Percentiles rank a stretch among this genome's conserved stretches.
These are phyloP conservation scores for Xylaria sp. DNA, from an alignment of 2,329 filamentous ascomycete genomes.

Conservation along the genomic window DNA sequence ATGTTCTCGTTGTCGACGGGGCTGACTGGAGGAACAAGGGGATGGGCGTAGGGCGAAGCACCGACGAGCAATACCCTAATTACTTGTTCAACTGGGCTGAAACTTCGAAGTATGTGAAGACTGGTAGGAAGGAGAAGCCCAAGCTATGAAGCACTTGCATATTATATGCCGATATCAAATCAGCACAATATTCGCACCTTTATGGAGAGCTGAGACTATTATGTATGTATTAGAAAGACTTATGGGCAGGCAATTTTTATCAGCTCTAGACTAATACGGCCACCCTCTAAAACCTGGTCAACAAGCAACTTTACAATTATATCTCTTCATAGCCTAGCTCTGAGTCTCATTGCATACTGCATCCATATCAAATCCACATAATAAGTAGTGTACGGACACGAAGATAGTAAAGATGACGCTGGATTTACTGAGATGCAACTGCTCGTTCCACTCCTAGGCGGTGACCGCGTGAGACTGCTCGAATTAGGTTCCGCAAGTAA, in stretches of 20 bases:
- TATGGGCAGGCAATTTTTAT: background rate
- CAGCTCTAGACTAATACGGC: background rate
- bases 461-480: too few relatives aligned
- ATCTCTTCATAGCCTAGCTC: background rate
- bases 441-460: too few relatives aligned
- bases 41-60: slow-evolving; percentile 59
- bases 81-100: slow-evolving; percentile 56
- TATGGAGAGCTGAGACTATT: background rate
- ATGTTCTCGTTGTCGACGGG: slow-evolving; percentile 79
- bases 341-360: background rate
- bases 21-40: slow-evolving; percentile 66
- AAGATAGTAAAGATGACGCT: too few relatives aligned
- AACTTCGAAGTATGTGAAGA: slow-evolving; percentile 55
- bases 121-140: slow-evolving; percentile 52
- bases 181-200: background rate
- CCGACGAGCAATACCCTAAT: slow-evolving; percentile 63
- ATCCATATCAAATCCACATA: too few relatives aligned
- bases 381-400: too few relatives aligned
- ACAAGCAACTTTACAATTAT: background rate
- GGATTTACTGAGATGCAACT: too few relatives aligned
- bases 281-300: too few relatives aligned
- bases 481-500: too few relatives aligned
- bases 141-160: slow-evolving; percentile 54
- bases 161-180: background rate
- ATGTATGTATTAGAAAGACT: slow-evolving; percentile 1